Percentiles rank a stretch among this genome's conserved stretches.
phyloP scores from a whole-genome alignment of 306 rosid genomes.

The Corylus avellana region DNA sequence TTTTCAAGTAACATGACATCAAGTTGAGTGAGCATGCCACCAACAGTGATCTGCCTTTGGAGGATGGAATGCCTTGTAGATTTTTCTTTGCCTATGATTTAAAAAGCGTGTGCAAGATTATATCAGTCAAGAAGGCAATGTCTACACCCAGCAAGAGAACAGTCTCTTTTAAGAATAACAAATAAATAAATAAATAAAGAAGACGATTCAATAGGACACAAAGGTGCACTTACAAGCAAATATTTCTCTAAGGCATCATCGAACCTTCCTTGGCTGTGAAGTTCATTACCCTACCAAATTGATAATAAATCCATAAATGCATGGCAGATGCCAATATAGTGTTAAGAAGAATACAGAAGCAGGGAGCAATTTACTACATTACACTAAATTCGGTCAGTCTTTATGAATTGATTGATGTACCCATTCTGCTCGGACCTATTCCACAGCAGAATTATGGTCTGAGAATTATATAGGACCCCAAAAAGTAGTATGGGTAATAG shows the following conservation, averaged over 20 bases:
- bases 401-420: not conserved
- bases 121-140: slow-evolving; percentile 3
- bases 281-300: slow-evolving; percentile 77
- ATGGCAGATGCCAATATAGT: not conserved
- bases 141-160: not conserved
- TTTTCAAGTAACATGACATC: slow-evolving; percentile 97
- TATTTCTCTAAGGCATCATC: slow-evolving; percentile 75
- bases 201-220: slow-evolving; percentile 21
- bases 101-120: slow-evolving; percentile 22
- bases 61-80: slow-evolving; percentile 62
- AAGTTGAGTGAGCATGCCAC: slow-evolving; percentile 92
- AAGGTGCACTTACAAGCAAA: slow-evolving; percentile 57
- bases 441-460: not conserved
- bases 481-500: not conserved
- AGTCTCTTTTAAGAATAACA: slow-evolving; percentile 5
- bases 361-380: not conserved
- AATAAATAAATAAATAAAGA: not conserved
- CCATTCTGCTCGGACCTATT: not conserved
- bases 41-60: slow-evolving; percentile 66
- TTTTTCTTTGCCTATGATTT: slow-evolving; percentile 82
- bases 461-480: not conserved
- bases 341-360: not conserved
- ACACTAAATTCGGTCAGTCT: not conserved
- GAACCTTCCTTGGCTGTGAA: slow-evolving; percentile 81
- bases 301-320: slow-evolving; percentile 31